Evolutionary conservation across 805 yeast species (phyloP), one percentile per base, ranked within the genome.

Genomic region (Aciculoconidium aculeatum): DNA sequence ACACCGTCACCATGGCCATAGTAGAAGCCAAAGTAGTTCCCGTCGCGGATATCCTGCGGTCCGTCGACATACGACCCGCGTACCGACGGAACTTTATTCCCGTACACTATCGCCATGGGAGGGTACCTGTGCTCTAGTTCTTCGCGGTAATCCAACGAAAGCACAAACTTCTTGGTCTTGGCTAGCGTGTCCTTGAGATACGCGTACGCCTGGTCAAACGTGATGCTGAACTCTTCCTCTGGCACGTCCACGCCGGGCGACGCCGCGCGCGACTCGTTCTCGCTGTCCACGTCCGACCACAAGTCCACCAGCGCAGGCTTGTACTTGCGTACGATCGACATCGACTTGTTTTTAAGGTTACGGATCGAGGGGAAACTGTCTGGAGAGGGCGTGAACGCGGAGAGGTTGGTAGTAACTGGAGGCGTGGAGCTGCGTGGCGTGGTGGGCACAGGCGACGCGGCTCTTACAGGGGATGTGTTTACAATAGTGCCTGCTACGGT

Each of bases 1-100:
- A 88, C 96, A 23, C 96, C 96, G 52, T 88, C 96, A 10, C 96
- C 96, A 4, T 85, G 84, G 0, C 94, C 95, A 45, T 84, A 87
- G 43, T 70, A 75, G 44, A 85, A 80, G 43, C 83, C 79, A 39
- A 70, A 75, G 57, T 82, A 87, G 39, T 75, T 70, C 3, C 95
- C 95, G 21, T 70, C 65, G 34, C 59, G 67, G 35, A 88, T 76
- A 20, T 76, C 92, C 23, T 78, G 70, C 7, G 49, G 49, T 5
- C 78, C 72, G 17, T 63, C 51, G 1, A 87, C 92, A 30, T 76
- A 59, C 3, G 85, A 80, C 6, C 90, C 94, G 30, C 92, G 68
- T 4, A 85, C 88, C 0, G 95, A 82, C 1, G 96, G 96, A 1
- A 85, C 80, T 6, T 70, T 65, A 47, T 83, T 75, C 7, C 95